A percentile compares a stretch with the other conserved stretches of the same genome.
Conservation (phyloP, 331 rosid genomes). For the Telfairia occidentalis region DNA sequence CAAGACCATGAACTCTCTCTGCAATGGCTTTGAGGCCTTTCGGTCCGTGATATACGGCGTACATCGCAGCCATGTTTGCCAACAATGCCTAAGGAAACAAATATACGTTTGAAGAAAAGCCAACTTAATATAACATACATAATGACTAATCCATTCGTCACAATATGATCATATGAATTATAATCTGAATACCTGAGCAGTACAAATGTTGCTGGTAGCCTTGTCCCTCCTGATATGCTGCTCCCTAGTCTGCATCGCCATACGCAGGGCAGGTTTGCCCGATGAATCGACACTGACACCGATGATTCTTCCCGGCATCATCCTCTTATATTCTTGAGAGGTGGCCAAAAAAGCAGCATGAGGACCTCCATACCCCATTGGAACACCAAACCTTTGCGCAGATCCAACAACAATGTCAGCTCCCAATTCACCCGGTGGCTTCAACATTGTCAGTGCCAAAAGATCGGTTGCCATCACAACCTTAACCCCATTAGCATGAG, state of each 20-base stretch:
- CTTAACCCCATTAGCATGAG: constrained; percentile 83
- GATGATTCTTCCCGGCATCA: constrained; percentile 96
- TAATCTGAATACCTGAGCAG: constrained; percentile 61
- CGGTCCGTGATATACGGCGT: constrained; percentile 92
- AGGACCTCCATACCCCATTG: constrained; percentile 99
- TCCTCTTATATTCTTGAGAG: constrained; percentile 92
- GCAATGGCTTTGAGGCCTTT: constrained; percentile 77
- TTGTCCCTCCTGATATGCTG: constrained; percentile 93
- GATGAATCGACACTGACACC: constrained; percentile 83
- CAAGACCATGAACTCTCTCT: constrained; percentile 83
- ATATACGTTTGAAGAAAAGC: constrained; percentile 2
- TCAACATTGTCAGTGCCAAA: constrained; percentile 72
- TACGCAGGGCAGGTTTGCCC: constrained; percentile 82
- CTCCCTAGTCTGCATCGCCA: constrained; percentile 98
- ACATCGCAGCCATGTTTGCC: constrained; percentile 99
- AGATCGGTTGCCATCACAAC: constrained; percentile 89
- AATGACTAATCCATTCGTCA: neutral
- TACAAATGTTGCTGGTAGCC: constrained; percentile 96
- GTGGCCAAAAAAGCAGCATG: constrained; percentile 95
- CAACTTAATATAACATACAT: constrained; percentile 5
- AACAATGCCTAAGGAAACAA: constrained; percentile 55
- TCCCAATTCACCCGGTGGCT: constrained; percentile 88
- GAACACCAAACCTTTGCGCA: constrained; percentile 94
- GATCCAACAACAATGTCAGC: constrained; percentile 95
- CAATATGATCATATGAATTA: neutral